phyloP scores from a whole-genome alignment of 371 early-diverging fungal species.

The Rhizopus arrhizus region DNA sequence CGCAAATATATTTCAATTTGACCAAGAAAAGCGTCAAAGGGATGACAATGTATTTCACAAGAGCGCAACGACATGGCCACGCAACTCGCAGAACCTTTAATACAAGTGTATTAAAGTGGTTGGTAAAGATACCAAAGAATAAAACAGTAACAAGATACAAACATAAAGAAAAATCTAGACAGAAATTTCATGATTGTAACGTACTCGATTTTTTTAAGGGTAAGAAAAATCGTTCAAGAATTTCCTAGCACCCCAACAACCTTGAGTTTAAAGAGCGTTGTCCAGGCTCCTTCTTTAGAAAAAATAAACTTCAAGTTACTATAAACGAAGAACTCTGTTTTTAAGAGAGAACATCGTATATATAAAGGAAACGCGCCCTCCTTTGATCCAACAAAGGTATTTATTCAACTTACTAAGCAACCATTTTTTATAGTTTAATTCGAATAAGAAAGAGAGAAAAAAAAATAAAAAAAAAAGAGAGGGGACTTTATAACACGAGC shows the following conservation, averaged over 20 bases:
- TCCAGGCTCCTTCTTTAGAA: not conserved
- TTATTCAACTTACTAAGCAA: slow-evolving; percentile 24
- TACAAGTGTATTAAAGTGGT: slow-evolving; percentile 1
- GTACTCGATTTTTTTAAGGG: not conserved
- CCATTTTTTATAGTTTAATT: slow-evolving; percentile 11
- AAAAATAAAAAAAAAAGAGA: not conserved
- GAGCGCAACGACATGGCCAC: not conserved
- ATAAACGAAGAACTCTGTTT: slow-evolving; percentile 9
- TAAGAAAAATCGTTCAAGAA: not conserved
- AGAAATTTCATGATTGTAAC: not conserved
- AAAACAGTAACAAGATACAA: too few relatives aligned
- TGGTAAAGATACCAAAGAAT: not conserved
- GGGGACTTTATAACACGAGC: too few relatives aligned
- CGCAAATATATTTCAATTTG: slow-evolving; percentile 3
- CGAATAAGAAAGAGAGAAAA: slow-evolving; percentile 5
- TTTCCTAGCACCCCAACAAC: slow-evolving; percentile 1
- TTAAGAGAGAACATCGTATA: slow-evolving; percentile 7
- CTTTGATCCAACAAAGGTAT: not conserved
- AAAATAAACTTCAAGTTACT: not conserved
- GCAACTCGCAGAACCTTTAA: slow-evolving; percentile 7
- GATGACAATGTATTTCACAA: slow-evolving; percentile 15
- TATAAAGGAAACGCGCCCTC: not conserved
- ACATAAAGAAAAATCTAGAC: too few relatives aligned
- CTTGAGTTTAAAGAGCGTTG: not conserved
- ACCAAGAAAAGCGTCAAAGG: slow-evolving; percentile 11